A percentile compares a stretch with the other conserved stretches of the same genome.
Evolutionary conservation across 129 eudicot genomes (phyloP).

Genomic region (Logfia minima): DNA sequence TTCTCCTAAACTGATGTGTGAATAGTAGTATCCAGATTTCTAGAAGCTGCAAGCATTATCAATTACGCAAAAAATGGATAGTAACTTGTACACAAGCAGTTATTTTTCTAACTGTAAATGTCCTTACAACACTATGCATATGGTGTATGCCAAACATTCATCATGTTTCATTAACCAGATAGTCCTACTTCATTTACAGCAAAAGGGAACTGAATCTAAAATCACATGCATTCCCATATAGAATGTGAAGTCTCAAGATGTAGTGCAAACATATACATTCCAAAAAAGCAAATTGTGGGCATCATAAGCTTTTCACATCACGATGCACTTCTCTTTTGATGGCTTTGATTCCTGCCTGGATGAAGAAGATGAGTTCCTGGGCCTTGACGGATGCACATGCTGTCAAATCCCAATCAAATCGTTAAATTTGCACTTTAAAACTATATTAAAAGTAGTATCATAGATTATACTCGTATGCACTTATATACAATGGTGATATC

Average conservation of each 20-base stretch:
- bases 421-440: neutral
- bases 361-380: slow-evolving; percentile 42
- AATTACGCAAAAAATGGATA: slow-evolving; percentile 1
- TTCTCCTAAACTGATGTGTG: neutral
- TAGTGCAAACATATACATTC: slow-evolving; percentile 29
- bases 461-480: neutral
- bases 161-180: slow-evolving; percentile 7
- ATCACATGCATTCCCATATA: slow-evolving; percentile 19
- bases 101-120: slow-evolving; percentile 23
- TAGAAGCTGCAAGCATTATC: neutral
- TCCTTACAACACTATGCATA: slow-evolving; percentile 30
- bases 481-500: neutral
- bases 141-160: slow-evolving; percentile 19
- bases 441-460: neutral
- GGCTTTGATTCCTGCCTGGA: slow-evolving; percentile 59
- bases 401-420: slow-evolving; percentile 22
- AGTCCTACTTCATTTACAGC: slow-evolving; percentile 33
- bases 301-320: slow-evolving; percentile 49
- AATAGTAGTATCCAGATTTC: neutral
- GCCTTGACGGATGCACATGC: slow-evolving; percentile 61
- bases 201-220: slow-evolving; percentile 25
- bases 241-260: slow-evolving; percentile 23
- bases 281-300: slow-evolving; percentile 12
- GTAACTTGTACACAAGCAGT: slow-evolving; percentile 22
- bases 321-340: slow-evolving; percentile 53